A percentile compares a stretch with the other conserved stretches of the same genome.
Conservation (phyloP, 495 filamentous ascomycete species). For the Recurvomyces mirabilis region DNA sequence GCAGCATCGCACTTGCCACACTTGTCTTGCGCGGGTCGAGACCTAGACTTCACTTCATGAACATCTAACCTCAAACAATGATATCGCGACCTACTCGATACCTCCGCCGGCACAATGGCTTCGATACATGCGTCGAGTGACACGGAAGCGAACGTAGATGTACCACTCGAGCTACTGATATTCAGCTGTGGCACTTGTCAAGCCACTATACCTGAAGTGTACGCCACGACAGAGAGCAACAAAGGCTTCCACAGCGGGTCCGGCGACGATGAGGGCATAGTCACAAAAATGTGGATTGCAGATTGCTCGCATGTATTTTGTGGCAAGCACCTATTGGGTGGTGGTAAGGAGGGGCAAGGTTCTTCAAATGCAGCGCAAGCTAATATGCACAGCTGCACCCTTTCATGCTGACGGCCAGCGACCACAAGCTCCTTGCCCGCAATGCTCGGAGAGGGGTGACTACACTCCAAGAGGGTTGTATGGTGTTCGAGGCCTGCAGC, state of each 20-base stretch:
- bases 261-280: slow-evolving; percentile 21
- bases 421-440: slow-evolving; percentile 34
- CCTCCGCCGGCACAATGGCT: too few species aligned
- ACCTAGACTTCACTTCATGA: too few species aligned
- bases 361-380: too few species aligned
- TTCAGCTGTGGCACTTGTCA: slow-evolving; percentile 36
- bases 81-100: too few species aligned
- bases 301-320: slow-evolving; percentile 37
- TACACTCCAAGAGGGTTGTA: slow-evolving; percentile 28
- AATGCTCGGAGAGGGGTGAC: slow-evolving; percentile 30
- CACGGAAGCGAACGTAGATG: background rate
- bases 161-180: slow-evolving; percentile 29
- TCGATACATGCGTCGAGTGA: background rate
- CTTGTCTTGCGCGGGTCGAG: too few species aligned
- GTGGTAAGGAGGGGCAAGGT: too few species aligned
- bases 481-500: slow-evolving; percentile 28
- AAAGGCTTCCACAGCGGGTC: slow-evolving; percentile 27
- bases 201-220: slow-evolving; percentile 30
- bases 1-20: background rate
- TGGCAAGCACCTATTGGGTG: slow-evolving; percentile 34
- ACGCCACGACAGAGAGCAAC: slow-evolving; percentile 24
- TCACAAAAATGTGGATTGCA: slow-evolving; percentile 35
- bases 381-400: too few species aligned
- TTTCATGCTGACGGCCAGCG: slow-evolving; percentile 30
- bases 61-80: too few species aligned